Conservation (phyloP, 2,329 filamentous ascomycete species). For the Gyromitra esculenta region DNA sequence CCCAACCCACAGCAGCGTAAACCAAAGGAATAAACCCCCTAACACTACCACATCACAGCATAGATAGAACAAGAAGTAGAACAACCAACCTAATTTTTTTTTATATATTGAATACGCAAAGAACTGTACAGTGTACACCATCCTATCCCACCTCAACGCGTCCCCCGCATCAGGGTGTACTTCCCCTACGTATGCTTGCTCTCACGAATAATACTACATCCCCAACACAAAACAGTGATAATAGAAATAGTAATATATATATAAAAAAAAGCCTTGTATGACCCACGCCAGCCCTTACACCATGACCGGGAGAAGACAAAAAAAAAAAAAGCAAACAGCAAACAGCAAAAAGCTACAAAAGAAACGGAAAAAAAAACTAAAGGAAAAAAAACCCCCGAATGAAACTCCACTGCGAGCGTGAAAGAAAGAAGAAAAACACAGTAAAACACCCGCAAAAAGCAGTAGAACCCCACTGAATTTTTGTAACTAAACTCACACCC, state of each 20-base stretch:
- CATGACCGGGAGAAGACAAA: conserved; percentile 14
- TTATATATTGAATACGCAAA: conserved; percentile 9
- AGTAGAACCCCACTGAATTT: conserved; percentile 23
- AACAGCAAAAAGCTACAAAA: not conserved
- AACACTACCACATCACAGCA: not conserved
- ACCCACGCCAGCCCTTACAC: conserved; percentile 21
- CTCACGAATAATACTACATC: conserved; percentile 25
- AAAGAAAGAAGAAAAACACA: conserved; percentile 14
- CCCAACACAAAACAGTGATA: not conserved
- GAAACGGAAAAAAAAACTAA: conserved; percentile 10
- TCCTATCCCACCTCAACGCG: not conserved
- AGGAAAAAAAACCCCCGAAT: not conserved
- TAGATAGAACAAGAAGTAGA: not conserved
- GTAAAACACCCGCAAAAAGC: conserved; percentile 42
- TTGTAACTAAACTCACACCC: conserved; percentile 6
- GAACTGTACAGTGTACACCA: conserved; percentile 27
- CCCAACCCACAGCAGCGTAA: not conserved
- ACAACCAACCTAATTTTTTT: not conserved
- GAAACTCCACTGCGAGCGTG: not conserved
- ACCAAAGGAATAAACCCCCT: not conserved
- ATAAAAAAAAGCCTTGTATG: conserved; percentile 15
- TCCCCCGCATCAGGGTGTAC: not conserved
- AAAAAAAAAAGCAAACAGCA: not conserved
- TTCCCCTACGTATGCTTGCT: no score
- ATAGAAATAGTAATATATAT: not conserved